phyloP scores from a whole-genome alignment of 371 early-diverging fungal species.

The Rhizopus stolonifer region DNA sequence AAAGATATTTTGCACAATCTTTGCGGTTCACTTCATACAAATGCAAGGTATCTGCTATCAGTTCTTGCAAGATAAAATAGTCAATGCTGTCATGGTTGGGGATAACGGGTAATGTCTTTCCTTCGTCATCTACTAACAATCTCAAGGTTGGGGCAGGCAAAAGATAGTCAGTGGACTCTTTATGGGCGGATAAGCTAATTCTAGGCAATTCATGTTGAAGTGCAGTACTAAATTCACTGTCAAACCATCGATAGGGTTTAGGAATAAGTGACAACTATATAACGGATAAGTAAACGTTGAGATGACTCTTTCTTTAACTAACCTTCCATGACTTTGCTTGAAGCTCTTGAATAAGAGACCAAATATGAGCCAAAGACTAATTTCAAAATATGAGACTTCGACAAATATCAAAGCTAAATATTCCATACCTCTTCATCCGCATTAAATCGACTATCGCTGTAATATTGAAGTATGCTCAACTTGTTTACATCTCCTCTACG shows the following conservation, averaged over 20 bases:
- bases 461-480: conserved; percentile 54
- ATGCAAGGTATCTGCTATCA: conserved; percentile 72
- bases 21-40: conserved; percentile 81
- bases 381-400: background rate
- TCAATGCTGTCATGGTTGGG: conserved; percentile 60
- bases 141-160: conserved; percentile 22
- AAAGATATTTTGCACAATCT: conserved; percentile 73
- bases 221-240: conserved; percentile 53
- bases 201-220: conserved; percentile 65
- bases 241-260: conserved; percentile 59
- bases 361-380: conserved; percentile 67
- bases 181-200: conserved; percentile 49
- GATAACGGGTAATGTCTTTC: conserved; percentile 31
- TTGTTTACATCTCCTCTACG: conserved; percentile 40
- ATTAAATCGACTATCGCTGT: conserved; percentile 50
- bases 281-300: too few species aligned
- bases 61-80: conserved; percentile 79
- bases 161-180: conserved; percentile 25
- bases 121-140: conserved; percentile 49
- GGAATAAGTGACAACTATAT: conserved; percentile 48
- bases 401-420: too few species aligned
- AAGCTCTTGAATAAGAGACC: conserved; percentile 65
- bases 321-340: conserved; percentile 66
- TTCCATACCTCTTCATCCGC: too few species aligned
- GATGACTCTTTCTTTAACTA: background rate